A percentile compares a stretch with the other conserved stretches of the same genome.
Conservation (phyloP, 257 asterid species). For the Nicotiana sylvestris region DNA sequence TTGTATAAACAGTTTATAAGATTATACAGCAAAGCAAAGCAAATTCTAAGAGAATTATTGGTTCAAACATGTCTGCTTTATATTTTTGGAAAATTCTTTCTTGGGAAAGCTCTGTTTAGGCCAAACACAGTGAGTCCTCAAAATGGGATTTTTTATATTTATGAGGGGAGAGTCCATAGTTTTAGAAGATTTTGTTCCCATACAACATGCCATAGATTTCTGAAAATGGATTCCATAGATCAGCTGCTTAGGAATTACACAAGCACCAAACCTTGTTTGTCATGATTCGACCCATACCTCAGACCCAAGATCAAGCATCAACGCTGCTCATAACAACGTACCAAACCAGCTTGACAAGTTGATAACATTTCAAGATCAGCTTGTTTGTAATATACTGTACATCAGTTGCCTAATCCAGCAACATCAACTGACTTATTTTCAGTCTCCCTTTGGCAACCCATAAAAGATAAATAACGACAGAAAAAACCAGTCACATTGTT, state of each 20-base stretch:
- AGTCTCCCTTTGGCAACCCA: too few relatives aligned
- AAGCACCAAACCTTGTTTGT: not conserved
- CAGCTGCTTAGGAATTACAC: not conserved
- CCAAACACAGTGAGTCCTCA: too few relatives aligned
- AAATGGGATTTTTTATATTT: too few relatives aligned
- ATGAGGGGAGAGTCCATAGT: not conserved
- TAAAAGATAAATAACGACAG: not conserved
- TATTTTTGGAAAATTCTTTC: too few relatives aligned
- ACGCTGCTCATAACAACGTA: not conserved
- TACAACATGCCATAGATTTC: not conserved
- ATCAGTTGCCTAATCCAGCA: too few relatives aligned
- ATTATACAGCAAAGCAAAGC: too few relatives aligned
- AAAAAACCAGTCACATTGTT: not conserved
- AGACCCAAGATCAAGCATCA: not conserved
- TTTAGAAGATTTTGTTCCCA: not conserved
- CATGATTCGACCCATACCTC: not conserved
- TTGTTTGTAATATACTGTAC: too few relatives aligned
- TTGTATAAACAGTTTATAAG: too few relatives aligned
- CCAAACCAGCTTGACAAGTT: not conserved
- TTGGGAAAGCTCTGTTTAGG: too few relatives aligned
- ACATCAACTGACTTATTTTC: too few relatives aligned
- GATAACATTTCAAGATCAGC: not conserved
- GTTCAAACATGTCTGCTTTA: too few relatives aligned
- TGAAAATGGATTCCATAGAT: not conserved
- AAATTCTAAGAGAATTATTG: too few relatives aligned